Conservation (phyloP, 2,329 filamentous ascomycete genomes). For the Xenoacremonium recifei region DNA sequence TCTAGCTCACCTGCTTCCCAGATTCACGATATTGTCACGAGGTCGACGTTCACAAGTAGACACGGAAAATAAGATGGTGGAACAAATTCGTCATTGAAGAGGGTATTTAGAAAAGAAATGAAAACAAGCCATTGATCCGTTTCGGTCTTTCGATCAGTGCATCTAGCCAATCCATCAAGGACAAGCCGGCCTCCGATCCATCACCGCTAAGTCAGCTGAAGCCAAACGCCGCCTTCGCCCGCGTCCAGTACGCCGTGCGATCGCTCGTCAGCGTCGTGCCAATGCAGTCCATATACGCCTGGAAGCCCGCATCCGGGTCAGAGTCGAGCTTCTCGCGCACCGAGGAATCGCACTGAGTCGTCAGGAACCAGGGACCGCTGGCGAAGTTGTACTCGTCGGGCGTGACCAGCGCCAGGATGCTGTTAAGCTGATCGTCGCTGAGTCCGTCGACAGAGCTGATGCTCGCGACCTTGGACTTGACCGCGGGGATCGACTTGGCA, state of each 20-base stretch:
- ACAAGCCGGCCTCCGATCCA: neutral
- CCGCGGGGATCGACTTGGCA: constrained; percentile 40
- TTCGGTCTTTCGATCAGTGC: no score
- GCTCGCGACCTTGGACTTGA: constrained; percentile 33
- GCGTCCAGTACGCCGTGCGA: constrained; percentile 40
- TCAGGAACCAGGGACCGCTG: constrained; percentile 51
- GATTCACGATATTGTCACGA: neutral
- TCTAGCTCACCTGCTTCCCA: no score
- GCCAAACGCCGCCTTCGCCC: constrained; percentile 48
- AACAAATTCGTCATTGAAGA: no score
- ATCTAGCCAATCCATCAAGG: neutral
- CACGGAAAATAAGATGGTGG: no score
- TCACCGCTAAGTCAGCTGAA: constrained; percentile 25
- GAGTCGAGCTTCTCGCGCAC: constrained; percentile 33
- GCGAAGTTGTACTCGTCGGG: constrained; percentile 54
- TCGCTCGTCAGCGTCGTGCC: constrained; percentile 31
- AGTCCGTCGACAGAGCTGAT: constrained; percentile 26
- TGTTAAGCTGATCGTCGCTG: constrained; percentile 32
- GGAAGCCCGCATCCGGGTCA: constrained; percentile 41
- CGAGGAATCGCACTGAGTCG: constrained; percentile 38
- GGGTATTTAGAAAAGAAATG: neutral
- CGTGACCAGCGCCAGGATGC: constrained; percentile 43
- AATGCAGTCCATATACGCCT: constrained; percentile 48
- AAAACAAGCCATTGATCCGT: no score
- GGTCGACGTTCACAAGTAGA: no score